phyloP scores from a whole-genome alignment of 805 yeast species.

The Suhomyces emberorum region DNA sequence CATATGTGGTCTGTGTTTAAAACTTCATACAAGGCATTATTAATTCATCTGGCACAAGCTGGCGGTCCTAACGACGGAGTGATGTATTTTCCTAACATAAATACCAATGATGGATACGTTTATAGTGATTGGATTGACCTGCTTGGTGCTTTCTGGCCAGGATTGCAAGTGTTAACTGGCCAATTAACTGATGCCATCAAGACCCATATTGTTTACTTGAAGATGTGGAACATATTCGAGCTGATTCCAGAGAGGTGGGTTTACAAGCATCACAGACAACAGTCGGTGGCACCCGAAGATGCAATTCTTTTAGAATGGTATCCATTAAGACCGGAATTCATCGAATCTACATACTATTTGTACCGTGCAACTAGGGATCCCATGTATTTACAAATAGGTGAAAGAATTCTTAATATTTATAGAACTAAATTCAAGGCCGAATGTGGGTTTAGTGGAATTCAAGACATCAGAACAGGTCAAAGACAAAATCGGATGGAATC shows the following conservation, averaged over 20 bases:
- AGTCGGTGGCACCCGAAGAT: slow-evolving; percentile 11
- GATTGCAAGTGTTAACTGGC: slow-evolving; percentile 77
- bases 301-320: slow-evolving; percentile 77
- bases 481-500: slow-evolving; percentile 86
- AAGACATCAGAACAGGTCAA: slow-evolving; percentile 60
- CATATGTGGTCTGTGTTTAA: slow-evolving; percentile 54
- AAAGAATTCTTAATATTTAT: slow-evolving; percentile 55
- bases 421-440: slow-evolving; percentile 48
- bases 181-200: slow-evolving; percentile 61
- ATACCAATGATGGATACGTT: slow-evolving; percentile 47
- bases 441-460: slow-evolving; percentile 82
- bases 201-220: slow-evolving; percentile 60
- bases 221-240: slow-evolving; percentile 77
- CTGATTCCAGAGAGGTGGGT: slow-evolving; percentile 91
- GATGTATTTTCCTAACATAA: slow-evolving; percentile 56
- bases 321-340: slow-evolving; percentile 87
- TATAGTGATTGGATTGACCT: slow-evolving; percentile 77
- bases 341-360: slow-evolving; percentile 82
- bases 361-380: slow-evolving; percentile 87
- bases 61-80: slow-evolving; percentile 19
- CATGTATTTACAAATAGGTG: slow-evolving; percentile 73
- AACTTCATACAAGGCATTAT: slow-evolving; percentile 54
- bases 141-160: slow-evolving; percentile 85
- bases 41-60: slow-evolving; percentile 37
- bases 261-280: slow-evolving; percentile 10